Evolutionary conservation across 192 early-diverging fungal genomes (phyloP).

Genomic region (Rhizoclosmatium sp.): DNA sequence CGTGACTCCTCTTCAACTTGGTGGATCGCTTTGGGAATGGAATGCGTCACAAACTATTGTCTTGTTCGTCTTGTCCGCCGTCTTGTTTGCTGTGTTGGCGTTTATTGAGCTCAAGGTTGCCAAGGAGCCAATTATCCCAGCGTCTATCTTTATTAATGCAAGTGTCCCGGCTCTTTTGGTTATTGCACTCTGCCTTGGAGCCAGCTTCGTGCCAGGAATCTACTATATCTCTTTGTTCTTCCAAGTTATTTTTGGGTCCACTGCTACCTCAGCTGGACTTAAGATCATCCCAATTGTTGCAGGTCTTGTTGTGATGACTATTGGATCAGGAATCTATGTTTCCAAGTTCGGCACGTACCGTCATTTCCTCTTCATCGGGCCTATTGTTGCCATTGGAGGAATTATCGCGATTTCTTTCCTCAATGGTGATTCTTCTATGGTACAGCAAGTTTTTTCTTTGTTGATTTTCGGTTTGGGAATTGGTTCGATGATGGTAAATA

Average conservation of each 20-base stretch:
- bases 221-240: constrained; percentile 73
- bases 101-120: constrained; percentile 71
- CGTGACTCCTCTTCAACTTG: constrained; percentile 75
- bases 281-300: constrained; percentile 78
- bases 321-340: constrained; percentile 72
- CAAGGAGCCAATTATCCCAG: constrained; percentile 76
- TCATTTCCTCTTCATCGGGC: constrained; percentile 69
- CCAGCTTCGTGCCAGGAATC: constrained; percentile 55
- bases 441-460: constrained; percentile 66
- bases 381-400: constrained; percentile 66
- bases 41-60: constrained; percentile 67
- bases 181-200: constrained; percentile 53
- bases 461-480: constrained; percentile 77
- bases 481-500: constrained; percentile 63
- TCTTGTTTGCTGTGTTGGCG: constrained; percentile 57
- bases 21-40: constrained; percentile 74
- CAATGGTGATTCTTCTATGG: constrained; percentile 54
- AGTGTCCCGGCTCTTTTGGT: constrained; percentile 43
- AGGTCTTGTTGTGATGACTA: constrained; percentile 73
- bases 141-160: constrained; percentile 63
- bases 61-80: constrained; percentile 65
- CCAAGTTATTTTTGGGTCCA: constrained; percentile 71
- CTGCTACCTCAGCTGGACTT: constrained; percentile 78
- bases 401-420: constrained; percentile 70
- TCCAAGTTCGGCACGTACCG: constrained; percentile 62